Base-by-base conservation (phyloP, 2,329 filamentous ascomycete species). In the Pezicula radicicola region DNA sequence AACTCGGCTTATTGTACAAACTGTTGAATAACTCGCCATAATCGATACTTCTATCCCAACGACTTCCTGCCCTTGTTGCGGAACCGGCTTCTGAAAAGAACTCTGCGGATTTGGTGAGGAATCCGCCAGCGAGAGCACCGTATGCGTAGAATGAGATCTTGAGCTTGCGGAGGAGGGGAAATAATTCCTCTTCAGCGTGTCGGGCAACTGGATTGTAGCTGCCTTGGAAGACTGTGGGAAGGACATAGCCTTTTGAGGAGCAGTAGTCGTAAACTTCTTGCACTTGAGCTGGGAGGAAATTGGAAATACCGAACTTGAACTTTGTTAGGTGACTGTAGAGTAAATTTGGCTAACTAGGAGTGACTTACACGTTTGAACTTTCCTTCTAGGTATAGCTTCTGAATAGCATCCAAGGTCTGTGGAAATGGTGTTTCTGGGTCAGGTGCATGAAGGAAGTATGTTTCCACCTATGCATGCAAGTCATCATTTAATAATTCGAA, bases 131-230 rank as follows among this genome's bases (percentile, higher is more conserved):
- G 21, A 85, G 70, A 1, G 81, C 81, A 57, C 85, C 85, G 67
- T 84, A 84, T 42, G 81, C 68, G n/a, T 85, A 80, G 48, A 85
- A 74, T 48, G 81, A 78, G 39, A 85, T 73, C 2, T 77, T 77
- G 60, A 83, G 85, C 41, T 79, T 73, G 35, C 76, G 75, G 57
- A 80, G 83, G 50, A 74, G 75, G 8, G 77, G 77, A 42, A 85
- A 74, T 15, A 85, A 67, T 56, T 83, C 79, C 2, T 72, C 80
- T 61, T 88, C 84, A 67, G 81, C 86, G 0, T 81, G 76, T 0
- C 58, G 50, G 15, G 41, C 16, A 12, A 60, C 37, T 12, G 49
- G 27, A 28, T 60, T 62, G 50, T 66, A 66, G 19, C 59, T 51
- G 15, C 59, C 62, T 55, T 70, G 64, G 48, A 63, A 68, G 25